phyloP scores from a whole-genome alignment of 2,329 filamentous ascomycete species.

The Ascochyta viciae-villosae region DNA sequence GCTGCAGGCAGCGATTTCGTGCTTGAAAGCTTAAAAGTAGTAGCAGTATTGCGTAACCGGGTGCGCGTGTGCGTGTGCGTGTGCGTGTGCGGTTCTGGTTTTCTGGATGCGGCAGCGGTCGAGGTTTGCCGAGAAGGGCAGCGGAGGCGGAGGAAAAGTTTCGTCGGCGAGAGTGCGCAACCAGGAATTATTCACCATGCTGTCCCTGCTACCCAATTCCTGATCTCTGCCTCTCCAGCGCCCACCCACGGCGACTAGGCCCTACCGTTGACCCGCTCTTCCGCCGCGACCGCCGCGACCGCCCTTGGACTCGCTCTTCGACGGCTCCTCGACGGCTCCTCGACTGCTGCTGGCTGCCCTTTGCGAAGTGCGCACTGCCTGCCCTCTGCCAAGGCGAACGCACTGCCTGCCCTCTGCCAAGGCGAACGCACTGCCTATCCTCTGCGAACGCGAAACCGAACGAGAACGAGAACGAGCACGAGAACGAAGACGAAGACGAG shows the following conservation, averaged over 20 bases:
- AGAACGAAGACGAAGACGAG: no score
- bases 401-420: not conserved
- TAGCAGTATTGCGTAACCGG: slow-evolving; percentile 18
- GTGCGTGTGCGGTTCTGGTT: not conserved
- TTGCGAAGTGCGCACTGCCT: not conserved
- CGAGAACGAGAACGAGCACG: no score
- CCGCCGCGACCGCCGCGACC: slow-evolving; percentile 8
- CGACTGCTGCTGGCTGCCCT: not conserved
- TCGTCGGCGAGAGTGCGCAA: slow-evolving; percentile 23
- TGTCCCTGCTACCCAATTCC: slow-evolving; percentile 33
- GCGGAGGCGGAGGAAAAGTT: slow-evolving; percentile 30
- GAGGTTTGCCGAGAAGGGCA: no score
- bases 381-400: not conserved
- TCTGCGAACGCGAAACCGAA: no score
- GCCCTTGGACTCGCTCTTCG: slow-evolving; percentile 2
- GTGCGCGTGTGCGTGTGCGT: no score
- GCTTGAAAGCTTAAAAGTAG: slow-evolving; percentile 34
- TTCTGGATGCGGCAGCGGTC: no score
- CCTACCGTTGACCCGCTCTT: slow-evolving; percentile 14
- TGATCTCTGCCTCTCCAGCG: slow-evolving; percentile 37
- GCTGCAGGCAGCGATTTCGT: slow-evolving; percentile 25
- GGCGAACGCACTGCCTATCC: slow-evolving; percentile 11
- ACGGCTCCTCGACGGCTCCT: slow-evolving; percentile 1
- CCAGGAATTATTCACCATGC: slow-evolving; percentile 40
- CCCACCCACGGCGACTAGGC: slow-evolving; percentile 29